Percentiles rank a stretch among this genome's conserved stretches.
Evolutionary conservation across 1,284 basidiomycete genomes (phyloP).

Genomic region (Anthracocystis setariae): DNA sequence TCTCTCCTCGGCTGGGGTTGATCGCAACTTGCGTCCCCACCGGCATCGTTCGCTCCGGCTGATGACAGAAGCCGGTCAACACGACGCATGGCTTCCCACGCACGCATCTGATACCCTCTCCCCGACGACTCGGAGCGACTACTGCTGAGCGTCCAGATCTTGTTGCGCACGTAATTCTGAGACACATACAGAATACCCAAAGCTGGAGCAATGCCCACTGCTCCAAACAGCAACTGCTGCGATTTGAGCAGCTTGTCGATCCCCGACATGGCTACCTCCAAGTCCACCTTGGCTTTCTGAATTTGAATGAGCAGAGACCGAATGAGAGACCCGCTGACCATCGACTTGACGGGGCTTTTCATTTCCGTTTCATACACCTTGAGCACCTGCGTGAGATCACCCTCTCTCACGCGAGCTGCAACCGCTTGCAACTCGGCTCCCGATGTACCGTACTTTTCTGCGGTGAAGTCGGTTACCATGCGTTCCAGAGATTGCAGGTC

Average conservation of each 20-base stretch:
- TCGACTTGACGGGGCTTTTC: conserved; percentile 82
- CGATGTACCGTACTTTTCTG: conserved; percentile 78
- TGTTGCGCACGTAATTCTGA: conserved; percentile 71
- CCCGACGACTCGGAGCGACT: conserved; percentile 69
- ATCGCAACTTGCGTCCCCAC: too few species aligned
- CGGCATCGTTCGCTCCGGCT: background rate
- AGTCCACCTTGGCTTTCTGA: conserved; percentile 96
- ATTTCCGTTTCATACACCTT: conserved; percentile 92
- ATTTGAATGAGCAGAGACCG: conserved; percentile 90
- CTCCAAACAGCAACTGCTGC: conserved; percentile 95
- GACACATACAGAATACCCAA: conserved; percentile 79
- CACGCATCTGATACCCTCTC: conserved; percentile 65
- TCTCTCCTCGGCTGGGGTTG: background rate
- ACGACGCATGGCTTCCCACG: conserved; percentile 69
- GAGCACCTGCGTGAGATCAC: conserved; percentile 88
- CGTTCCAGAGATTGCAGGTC: conserved; percentile 89
- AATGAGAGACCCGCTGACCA: conserved; percentile 82
- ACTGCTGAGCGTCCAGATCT: conserved; percentile 71
- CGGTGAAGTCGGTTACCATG: conserved; percentile 87
- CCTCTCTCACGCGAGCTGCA: conserved; percentile 76
- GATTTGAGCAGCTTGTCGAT: conserved; percentile 92
- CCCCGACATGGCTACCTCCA: conserved; percentile 83
- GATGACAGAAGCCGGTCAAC: conserved; percentile 66
- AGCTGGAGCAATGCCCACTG: conserved; percentile 93
- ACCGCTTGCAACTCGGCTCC: conserved; percentile 74